phyloP scores from a whole-genome alignment of 2,329 filamentous ascomycete species.

The Rhytidhysteron rufulum region DNA sequence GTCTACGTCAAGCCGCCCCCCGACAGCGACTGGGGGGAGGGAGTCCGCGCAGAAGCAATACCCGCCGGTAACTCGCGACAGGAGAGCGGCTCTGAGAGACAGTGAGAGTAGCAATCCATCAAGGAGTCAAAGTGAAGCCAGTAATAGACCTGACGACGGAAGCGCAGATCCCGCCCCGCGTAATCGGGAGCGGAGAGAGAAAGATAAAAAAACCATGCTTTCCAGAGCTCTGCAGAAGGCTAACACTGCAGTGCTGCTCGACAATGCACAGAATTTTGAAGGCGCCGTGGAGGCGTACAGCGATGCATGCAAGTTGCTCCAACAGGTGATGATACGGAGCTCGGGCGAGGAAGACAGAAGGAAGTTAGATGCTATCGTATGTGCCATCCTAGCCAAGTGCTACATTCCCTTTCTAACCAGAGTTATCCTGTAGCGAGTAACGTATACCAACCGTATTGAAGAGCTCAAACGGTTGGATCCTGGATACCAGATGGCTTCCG shows the following conservation, averaged over 20 bases:
- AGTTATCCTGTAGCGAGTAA: constrained; percentile 61
- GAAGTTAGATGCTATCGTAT: constrained; percentile 88
- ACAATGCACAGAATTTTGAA: constrained; percentile 93
- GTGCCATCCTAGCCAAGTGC: neutral
- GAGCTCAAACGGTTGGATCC: constrained; percentile 74
- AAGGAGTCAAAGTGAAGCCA: constrained; percentile 29
- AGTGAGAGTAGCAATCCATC: constrained; percentile 14
- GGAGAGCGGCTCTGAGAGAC: constrained; percentile 12
- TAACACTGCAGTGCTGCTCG: constrained; percentile 89
- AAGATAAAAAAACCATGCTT: constrained; percentile 83
- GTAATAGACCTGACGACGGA: constrained; percentile 29
- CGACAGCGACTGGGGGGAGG: constrained; percentile 15
- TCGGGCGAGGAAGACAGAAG: constrained; percentile 80
- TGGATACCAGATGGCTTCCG: constrained; percentile 45
- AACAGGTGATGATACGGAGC: constrained; percentile 82
- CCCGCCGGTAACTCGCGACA: constrained; percentile 17
- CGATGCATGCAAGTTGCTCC: constrained; percentile 83
- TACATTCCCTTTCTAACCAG: constrained; percentile 3
- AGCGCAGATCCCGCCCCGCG: constrained; percentile 31
- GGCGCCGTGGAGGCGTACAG: constrained; percentile 85
- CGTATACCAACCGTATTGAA: constrained; percentile 84
- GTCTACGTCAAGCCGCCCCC: constrained; percentile 19
- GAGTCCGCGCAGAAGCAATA: constrained; percentile 19
- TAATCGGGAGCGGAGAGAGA: constrained; percentile 43
- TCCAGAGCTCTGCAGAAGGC: constrained; percentile 94